A percentile compares a stretch with the other conserved stretches of the same genome.
Conservation (phyloP, 2,329 filamentous ascomycete genomes). For the Alternaria triticimaculans region DNA sequence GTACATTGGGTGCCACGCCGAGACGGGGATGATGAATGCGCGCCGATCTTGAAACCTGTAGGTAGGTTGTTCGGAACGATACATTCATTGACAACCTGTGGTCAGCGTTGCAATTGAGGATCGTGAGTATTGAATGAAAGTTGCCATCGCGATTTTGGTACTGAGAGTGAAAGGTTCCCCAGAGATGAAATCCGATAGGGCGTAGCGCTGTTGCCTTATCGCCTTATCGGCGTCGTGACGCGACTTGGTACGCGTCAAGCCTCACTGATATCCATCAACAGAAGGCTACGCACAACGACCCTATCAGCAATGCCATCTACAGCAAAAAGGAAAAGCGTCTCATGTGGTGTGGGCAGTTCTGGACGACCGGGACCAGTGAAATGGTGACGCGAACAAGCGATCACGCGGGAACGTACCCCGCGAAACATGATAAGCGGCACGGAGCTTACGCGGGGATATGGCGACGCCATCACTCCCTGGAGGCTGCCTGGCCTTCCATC, state of each 20-base stretch:
- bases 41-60: neutral
- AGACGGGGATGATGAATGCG: slow-evolving; percentile 43
- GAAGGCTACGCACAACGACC: neutral
- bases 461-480: slow-evolving; percentile 17
- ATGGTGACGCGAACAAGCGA: slow-evolving; percentile 22
- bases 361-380: neutral
- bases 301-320: neutral
- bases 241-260: slow-evolving; percentile 5
- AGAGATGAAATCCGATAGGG: neutral
- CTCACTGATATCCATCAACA: neutral
- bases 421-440: slow-evolving; percentile 31
- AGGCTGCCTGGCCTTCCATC: slow-evolving; percentile 1
- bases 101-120: neutral
- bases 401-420: slow-evolving; percentile 34
- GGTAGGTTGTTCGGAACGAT: neutral
- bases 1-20: slow-evolving; percentile 51
- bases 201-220: slow-evolving; percentile 22
- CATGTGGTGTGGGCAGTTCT: neutral
- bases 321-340: neutral
- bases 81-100: no score
- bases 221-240: slow-evolving; percentile 25
- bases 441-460: slow-evolving; percentile 35
- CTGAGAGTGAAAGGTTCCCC: neutral
- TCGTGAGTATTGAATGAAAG: neutral
- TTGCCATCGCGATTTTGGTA: neutral